Percentiles rank a stretch among this genome's conserved stretches.
phyloP scores from a whole-genome alignment of 139 green algal species.

The Chlorella sp. region DNA sequence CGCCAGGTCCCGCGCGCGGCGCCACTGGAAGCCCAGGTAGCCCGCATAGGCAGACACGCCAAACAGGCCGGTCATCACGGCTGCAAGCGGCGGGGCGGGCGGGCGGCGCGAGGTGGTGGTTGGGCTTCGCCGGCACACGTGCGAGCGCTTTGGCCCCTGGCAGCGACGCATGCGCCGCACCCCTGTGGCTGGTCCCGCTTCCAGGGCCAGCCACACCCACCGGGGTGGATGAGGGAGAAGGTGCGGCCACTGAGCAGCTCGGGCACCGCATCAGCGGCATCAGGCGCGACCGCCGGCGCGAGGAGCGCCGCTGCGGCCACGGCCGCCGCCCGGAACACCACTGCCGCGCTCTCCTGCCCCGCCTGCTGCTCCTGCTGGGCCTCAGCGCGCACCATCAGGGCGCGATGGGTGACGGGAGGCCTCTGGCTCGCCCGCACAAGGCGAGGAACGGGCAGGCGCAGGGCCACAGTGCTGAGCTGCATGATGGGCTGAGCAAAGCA shows the following conservation, averaged over 20 bases:
- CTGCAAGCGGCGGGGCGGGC: too few species aligned
- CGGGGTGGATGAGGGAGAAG: constrained; percentile 51
- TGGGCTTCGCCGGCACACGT: too few species aligned
- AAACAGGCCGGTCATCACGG: constrained; percentile 86
- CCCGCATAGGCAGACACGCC: constrained; percentile 77
- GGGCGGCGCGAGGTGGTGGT: too few species aligned
- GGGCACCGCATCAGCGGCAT: constrained; percentile 14
- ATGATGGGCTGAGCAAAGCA: too few species aligned
- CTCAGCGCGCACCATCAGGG: constrained; percentile 12
- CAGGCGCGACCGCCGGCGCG: neutral
- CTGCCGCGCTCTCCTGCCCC: neutral
- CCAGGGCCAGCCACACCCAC: too few species aligned
- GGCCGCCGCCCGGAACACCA: neutral
- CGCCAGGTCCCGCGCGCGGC: constrained; percentile 52
- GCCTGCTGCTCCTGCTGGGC: neutral
- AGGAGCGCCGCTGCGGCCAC: constrained; percentile 10
- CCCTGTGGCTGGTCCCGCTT: too few species aligned
- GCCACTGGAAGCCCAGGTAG: constrained; percentile 92
- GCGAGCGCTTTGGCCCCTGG: too few species aligned
- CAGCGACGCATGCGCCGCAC: too few species aligned
- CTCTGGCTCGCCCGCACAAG: too few species aligned
- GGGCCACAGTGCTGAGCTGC: too few species aligned
- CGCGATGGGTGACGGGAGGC: too few species aligned
- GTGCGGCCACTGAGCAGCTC: constrained; percentile 34
- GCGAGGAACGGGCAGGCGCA: too few species aligned